Base-by-base conservation (phyloP, 208 protist species). In the Acanthamoeba lenticulata region DNA sequence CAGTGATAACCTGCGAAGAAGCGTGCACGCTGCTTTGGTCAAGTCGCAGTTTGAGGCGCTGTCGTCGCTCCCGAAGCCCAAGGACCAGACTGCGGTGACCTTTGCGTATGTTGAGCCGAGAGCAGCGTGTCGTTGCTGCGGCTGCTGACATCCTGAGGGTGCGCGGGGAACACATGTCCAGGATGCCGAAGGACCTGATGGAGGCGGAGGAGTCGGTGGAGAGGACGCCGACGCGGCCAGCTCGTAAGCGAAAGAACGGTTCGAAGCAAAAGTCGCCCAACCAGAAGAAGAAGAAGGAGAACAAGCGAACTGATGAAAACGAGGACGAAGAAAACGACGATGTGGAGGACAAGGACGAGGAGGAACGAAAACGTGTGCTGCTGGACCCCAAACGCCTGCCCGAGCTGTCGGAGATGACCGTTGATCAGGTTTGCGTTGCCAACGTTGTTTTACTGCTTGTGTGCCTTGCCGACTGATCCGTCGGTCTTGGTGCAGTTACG, bases 21-120 rank as follows among this genome's bases (percentile, higher is more conserved):
- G 36, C 6, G 27, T 85, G 17, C 32, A 85, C 74, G 2, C 29
- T 6, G 44, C 74, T 3, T 42, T 85, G 38, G 11, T 38, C 38
- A 47, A 85, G 44, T 85, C 74, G 38, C 74, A 85, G 32, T 85
- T 57, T 42, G 74, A 52, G 42, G 74, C 49, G n/a, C 74, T 85
- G 44, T 47, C 74, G 2, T 57, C 42, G 2, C 38, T 85, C 42
- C 38, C 42, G n/a, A 2, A 38, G 24, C 74, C 74, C 6, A 85
- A 47, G 44, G 45, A 47, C 4, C 74, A 85, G 42, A 85, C 74
- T 29, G 74, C 74, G 21, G 44, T 57, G 5, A 11, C 74, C 0
- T 34, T 47, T 24, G 2, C 24, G 74, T 85, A 85, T 32, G 17
- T 34, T 72, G 62, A 34, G n/a, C 9, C 29, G n/a, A 11, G 17